Evolutionary conservation across 441 rosid species (phyloP), one percentile per base, ranked within the genome.

Genomic region (Jatropha podagrica): DNA sequence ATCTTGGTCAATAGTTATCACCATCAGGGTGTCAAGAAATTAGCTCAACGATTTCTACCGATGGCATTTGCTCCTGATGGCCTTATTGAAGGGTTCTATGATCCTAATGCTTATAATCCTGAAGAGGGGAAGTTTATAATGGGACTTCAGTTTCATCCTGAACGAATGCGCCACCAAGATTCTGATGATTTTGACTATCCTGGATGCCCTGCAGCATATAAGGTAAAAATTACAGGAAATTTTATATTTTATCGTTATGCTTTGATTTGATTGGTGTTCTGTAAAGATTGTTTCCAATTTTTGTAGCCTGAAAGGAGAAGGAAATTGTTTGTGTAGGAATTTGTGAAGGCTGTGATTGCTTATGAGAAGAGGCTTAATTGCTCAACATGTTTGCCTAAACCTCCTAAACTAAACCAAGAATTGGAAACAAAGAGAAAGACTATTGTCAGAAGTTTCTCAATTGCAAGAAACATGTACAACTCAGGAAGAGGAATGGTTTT

Each of bases 331-430:
- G 9, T 77, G 82, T 76, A 95, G 98, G 97, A 92, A 77, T 95
- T 95, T 76, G 96, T 88, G 70, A 92, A 90, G 81, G 98, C 99
- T 0, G 98, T 92, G 62, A 85, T 88, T 74, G 90, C 93, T n/a
- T 93, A 90, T 76, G 87, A 89, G 81, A 92, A 93, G 86, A 91
- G 84, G 88, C 82, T 89, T 17, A 91, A 83, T 68, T 18, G 74
- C 77, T 82, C 84, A 74, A n/a, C 87, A 70, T 64, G 82, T 66
- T 65, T 78, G 27, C 81, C 85, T 40, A 85, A 88, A 52, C 78
- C 81, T 73, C 83, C 91, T 4, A 80, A 82, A 80, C 86, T 92
- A 2, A 83, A 92, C 72, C 52, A 62, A 66, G 96, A 90, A 71
- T 79, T 89, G 87, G 96, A 93, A 82, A 86, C 77, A 32, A 88